A percentile compares a stretch with the other conserved stretches of the same genome.
These are phyloP conservation scores for Apocynum venetum DNA, from an alignment of 257 asterid species.

Conservation along the genomic window DNA sequence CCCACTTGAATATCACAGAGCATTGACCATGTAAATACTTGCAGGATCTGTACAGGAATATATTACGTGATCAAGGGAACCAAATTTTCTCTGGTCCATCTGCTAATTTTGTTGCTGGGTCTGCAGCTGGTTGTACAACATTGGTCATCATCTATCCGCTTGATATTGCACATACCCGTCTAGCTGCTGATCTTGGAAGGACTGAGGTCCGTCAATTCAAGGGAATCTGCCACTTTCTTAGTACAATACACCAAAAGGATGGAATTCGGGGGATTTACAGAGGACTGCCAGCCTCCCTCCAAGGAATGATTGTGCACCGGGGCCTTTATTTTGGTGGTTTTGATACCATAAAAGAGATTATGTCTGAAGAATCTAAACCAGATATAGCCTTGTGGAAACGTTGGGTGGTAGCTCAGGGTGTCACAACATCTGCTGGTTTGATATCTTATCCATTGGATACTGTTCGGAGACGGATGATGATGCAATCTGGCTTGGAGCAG, in stretches of 20 bases:
- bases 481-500: slow-evolving; percentile 82
- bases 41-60: slow-evolving; percentile 79
- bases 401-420: slow-evolving; percentile 90
- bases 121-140: slow-evolving; percentile 91
- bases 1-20: background rate
- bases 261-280: slow-evolving; percentile 81
- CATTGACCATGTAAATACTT: slow-evolving; percentile 9
- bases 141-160: slow-evolving; percentile 87
- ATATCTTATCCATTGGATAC: slow-evolving; percentile 89
- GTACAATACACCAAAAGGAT: slow-evolving; percentile 48
- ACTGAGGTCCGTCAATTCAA: slow-evolving; percentile 72
- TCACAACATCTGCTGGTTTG: slow-evolving; percentile 86
- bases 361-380: slow-evolving; percentile 38
- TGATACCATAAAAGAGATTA: slow-evolving; percentile 71
- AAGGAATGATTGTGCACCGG: slow-evolving; percentile 86
- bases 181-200: slow-evolving; percentile 89
- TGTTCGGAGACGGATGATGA: slow-evolving; percentile 95
- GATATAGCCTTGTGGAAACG: slow-evolving; percentile 82
- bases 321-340: slow-evolving; percentile 92
- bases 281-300: slow-evolving; percentile 89
- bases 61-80: slow-evolving; percentile 53
- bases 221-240: slow-evolving; percentile 77
- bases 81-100: slow-evolving; percentile 64
- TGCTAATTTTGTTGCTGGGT: slow-evolving; percentile 79
- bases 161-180: slow-evolving; percentile 93